Evolutionary conservation across 257 asterid species (phyloP), one percentile per base, ranked within the genome.

Genomic region (Penstemon davidsonii): DNA sequence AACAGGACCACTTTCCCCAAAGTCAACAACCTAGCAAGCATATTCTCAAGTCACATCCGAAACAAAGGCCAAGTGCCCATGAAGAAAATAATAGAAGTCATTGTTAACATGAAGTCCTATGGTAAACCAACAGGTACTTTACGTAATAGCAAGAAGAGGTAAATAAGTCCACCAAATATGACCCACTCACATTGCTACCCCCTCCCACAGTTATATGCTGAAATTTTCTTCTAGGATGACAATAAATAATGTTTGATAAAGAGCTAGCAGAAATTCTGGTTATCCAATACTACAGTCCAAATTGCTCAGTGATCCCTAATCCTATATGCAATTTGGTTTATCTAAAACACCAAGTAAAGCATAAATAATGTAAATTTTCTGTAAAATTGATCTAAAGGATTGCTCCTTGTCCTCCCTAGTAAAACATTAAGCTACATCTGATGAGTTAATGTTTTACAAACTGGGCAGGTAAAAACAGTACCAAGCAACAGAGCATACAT

Each of bases 1-100:
- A 71, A 94, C 96, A 63, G 99, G 99, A 64, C 99, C 99, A 82
- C 83, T 79, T 79, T 91, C 99, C 51, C 96, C 96, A 77, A 94
- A 94, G 82, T 94, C 99, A 79, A 94, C 97, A 73, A 91, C 91
- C 99, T 94, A 77, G 51, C 59, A 50, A 62, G 60, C 46, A 71
- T 33, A 52, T 47, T 42, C 44, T 52, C 13, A 67, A 77, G 50
- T 46, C 13, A 38, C 63, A 72, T 69, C 44, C 66, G 49, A 51
- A 8, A 58, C 66, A 69, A 56, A 55, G 44, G 49, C 55, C 67
- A 74, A 41, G 40, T 56, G 25, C 37, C 42, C 62, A n/a, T 71
- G 63, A 60, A 63, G 13, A 43, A 55, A 51, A 59, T 39, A 62
- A 40, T 37, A 65, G 72, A 55, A 18, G 15, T 49, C 51, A 39